phyloP scores from a whole-genome alignment of 106 monocot genomes.

The Hemerocallis citrina region DNA sequence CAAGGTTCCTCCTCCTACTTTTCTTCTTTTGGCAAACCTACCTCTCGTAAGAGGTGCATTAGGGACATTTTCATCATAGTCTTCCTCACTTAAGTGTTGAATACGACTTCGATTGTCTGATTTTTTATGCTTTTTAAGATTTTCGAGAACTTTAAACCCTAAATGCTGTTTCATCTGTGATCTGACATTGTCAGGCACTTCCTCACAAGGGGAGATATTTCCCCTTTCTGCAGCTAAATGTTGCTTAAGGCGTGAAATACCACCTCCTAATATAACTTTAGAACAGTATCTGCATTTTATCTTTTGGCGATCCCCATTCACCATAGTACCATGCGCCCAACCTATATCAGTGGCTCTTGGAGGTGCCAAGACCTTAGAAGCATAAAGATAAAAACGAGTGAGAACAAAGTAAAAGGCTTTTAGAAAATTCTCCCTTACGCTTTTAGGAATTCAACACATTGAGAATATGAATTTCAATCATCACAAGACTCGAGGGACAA shows the following conservation, averaged over 20 bases:
- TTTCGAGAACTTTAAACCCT: conserved; percentile 24
- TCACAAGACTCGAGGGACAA: too few species aligned
- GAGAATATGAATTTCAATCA: too few species aligned
- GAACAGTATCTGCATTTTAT: conserved; percentile 33
- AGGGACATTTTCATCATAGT: conserved; percentile 6
- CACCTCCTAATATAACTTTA: conserved; percentile 36
- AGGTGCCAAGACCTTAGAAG: conserved; percentile 17
- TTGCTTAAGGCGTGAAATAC: conserved; percentile 43
- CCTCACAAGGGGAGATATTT: conserved; percentile 34
- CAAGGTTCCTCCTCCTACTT: conserved; percentile 1
- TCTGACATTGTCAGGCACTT: conserved; percentile 32
- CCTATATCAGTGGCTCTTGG: conserved; percentile 27
- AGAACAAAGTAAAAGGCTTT: too few species aligned
- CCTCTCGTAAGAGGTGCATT: not conserved
- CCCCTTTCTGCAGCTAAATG: conserved; percentile 47
- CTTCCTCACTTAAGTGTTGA: conserved; percentile 10
- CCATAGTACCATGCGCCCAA: conserved; percentile 32
- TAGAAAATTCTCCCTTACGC: too few species aligned
- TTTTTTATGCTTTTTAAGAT: conserved; percentile 25
- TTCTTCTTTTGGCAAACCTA: conserved; percentile 13
- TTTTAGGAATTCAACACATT: too few species aligned
- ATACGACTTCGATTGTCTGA: conserved; percentile 11
- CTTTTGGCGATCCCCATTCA: conserved; percentile 35
- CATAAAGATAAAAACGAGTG: too few species aligned
- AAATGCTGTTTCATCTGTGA: conserved; percentile 27